Evolutionary conservation across 2,329 filamentous ascomycete genomes (phyloP), one percentile per base, ranked within the genome.

Genomic region (Aspergillus brunneoviolaceus): DNA sequence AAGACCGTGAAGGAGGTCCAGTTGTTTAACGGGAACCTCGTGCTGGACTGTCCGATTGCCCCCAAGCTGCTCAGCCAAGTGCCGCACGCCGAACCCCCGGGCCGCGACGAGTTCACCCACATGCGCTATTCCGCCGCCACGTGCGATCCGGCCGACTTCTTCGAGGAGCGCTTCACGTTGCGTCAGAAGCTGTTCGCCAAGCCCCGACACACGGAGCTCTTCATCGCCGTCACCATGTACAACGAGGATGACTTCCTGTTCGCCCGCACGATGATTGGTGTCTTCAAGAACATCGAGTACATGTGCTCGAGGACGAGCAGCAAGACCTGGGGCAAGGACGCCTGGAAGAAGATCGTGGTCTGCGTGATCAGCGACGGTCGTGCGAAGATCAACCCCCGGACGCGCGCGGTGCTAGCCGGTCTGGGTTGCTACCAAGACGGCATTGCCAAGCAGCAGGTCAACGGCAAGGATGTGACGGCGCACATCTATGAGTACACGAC

Each of bases 341-440:
- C 94, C 4, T 99, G 95, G 95, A 98, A 99, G 82, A 99, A 99
- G 82, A 98, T 99, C 69, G 95, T 99, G 10, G 95, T 99, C 11
- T 98, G 94, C 75, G 87, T 99, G 49, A 95, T 99, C 66, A 97
- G 92, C 69, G 95, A 99, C 71, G 95, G 95, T 61, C 92, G 95
- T 85, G 90, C 89, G 62, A 97, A 97, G 82, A 99, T 99, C 81
- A 97, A 98, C 76, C 87, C 91, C 2, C 84, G 95, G 65, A 99
- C 95, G 2, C 88, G 90, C 71, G 92, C 94, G 35, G 87, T 98
- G 19, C 80, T 99, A 54, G 93, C 95, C 21, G 95, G 89, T 77
- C 88, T 99, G 83, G 95, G 95, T 72, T 92, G 97, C 53, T 99
- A 97, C 73, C 95, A 99, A 76, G 95, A 99, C 72, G 95, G 95